Evolutionary conservation across 2,329 filamentous ascomycete species (phyloP).

Genomic region (Neofusicoccum kwambonambiense): DNA sequence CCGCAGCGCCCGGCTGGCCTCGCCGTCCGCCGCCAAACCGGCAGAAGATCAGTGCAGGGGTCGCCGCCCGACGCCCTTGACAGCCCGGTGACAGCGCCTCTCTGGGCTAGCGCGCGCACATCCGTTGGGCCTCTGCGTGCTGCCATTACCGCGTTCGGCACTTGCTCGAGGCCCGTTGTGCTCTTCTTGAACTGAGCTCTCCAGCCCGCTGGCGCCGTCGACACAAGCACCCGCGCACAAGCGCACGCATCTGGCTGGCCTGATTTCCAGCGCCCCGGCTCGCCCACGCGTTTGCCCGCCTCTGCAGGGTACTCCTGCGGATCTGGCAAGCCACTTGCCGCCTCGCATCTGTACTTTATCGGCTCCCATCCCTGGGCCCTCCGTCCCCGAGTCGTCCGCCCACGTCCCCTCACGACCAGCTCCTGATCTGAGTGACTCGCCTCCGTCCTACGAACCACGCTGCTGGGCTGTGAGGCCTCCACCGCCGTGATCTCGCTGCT

Average conservation of each 20-base stretch:
- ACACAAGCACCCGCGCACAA: not conserved
- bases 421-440: not conserved
- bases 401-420: not conserved
- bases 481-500: not conserved
- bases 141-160: conserved; percentile 8
- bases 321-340: not conserved
- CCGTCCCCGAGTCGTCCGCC: not conserved
- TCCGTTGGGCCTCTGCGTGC: conserved; percentile 8
- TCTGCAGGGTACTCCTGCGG: not conserved
- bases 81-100: not conserved
- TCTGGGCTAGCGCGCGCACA: not conserved
- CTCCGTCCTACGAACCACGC: not conserved
- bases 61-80: not conserved
- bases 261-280: not conserved
- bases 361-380: not conserved
- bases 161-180: not conserved
- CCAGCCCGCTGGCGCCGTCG: not conserved
- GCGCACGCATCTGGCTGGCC: not conserved
- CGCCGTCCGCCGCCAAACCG: not conserved
- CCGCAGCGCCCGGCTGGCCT: not conserved
- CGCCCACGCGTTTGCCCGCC: not conserved
- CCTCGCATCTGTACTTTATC: conserved; percentile 3
- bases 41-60: not conserved
- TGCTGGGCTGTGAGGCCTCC: not conserved
- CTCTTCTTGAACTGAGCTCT: not conserved